phyloP scores from a whole-genome alignment of 345 rosid species.

The Salix caprea region DNA sequence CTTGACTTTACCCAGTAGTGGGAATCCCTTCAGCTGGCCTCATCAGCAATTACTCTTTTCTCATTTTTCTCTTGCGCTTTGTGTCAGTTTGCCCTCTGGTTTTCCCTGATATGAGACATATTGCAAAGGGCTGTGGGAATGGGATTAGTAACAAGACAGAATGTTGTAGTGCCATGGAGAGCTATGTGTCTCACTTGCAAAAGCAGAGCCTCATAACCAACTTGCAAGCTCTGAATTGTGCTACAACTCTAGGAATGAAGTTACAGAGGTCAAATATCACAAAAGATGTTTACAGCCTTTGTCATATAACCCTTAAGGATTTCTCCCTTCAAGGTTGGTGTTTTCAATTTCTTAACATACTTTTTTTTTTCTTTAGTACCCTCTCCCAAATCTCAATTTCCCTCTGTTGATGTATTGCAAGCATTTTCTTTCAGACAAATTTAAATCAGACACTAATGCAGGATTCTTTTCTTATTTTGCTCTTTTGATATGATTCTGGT shows the following conservation, averaged over 20 bases:
- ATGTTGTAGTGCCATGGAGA: conserved; percentile 77
- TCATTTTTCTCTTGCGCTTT: conserved; percentile 2
- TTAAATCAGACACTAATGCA: conserved; percentile 19
- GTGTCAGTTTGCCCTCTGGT: conserved; percentile 85
- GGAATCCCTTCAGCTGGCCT: not conserved
- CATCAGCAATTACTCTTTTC: not conserved
- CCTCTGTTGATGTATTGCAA: not conserved
- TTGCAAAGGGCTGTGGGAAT: conserved; percentile 57
- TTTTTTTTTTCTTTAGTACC: not conserved
- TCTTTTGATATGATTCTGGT: not conserved
- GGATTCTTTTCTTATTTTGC: conserved; percentile 15
- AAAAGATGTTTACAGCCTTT: conserved; percentile 60
- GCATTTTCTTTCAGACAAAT: not conserved
- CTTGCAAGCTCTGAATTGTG: conserved; percentile 92
- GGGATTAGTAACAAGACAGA: conserved; percentile 49
- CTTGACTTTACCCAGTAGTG: not conserved
- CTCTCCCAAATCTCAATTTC: not conserved
- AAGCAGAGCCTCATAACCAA: conserved; percentile 90
- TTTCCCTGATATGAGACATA: conserved; percentile 65
- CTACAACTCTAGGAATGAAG: conserved; percentile 62
- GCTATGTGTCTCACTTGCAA: conserved; percentile 84
- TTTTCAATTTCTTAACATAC: not conserved
- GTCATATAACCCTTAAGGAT: conserved; percentile 91
- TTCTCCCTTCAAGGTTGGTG: conserved; percentile 88
- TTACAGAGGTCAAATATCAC: conserved; percentile 64